Base-by-base conservation (phyloP, 106 monocot genomes). In the Cymbidium sinense region DNA sequence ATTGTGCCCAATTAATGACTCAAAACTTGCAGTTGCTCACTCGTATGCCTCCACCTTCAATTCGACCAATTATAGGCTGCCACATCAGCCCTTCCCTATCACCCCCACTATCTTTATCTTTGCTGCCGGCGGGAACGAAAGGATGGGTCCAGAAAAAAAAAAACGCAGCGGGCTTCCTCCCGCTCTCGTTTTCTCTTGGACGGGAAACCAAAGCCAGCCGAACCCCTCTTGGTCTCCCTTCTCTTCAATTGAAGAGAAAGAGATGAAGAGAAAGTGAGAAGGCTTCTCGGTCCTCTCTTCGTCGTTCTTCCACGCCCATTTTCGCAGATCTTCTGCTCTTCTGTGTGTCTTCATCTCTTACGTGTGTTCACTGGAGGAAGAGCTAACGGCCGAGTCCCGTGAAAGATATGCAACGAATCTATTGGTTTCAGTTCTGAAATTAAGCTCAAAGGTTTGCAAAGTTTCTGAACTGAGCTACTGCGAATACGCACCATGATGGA, bases 401-500 rank as follows among this genome's bases (percentile, higher is more conserved):
- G 35, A 0, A 70, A 18, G 34, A 18, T 1, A 15, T n/a, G 64
- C 64, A 64, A 64, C 0, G 28, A 27, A 64, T 64, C 25, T 64
- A 64, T 28, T 28, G 28, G 64, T 10, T 27, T 64, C 23, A 29
- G 64, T 70, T 70, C 4, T 15, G 31, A 35, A 25, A 25, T 33
- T 64, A 70, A 18, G 5, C 18, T 35, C 70, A 34, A 34, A 17
- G 19, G 17, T 17, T 35, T 34, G 70, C 34, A 34, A 5, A 28
- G 64, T 28, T 65, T 65, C 13, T 65, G 34, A 34, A 12, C 8
- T 41, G 39, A 73, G 21, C n/a, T 39, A 21, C 39, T 39, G 21
- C 39, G 39, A 29, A 31, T 25, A 3, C 19, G 20, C 33, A 81
- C 51, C 65, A 78, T 85, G 85, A 70, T 78, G 55, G 82, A 82